Conservation (phyloP, 2,329 filamentous ascomycete species). For the Sarocladium oryzae region DNA sequence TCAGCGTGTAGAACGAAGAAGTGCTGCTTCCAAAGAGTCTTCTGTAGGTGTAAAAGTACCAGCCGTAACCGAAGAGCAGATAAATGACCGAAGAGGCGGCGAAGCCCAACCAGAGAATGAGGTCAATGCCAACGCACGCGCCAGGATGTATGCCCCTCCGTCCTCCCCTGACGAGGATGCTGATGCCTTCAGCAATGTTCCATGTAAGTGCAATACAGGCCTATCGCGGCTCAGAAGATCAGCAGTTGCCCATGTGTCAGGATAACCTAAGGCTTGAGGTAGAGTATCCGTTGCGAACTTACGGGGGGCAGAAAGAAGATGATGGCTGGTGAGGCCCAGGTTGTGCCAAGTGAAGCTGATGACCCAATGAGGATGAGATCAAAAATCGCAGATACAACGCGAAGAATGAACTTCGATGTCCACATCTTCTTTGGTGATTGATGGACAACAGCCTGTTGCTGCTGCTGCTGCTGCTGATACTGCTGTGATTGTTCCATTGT, state of each 20-base stretch:
- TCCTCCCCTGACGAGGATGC: conserved; percentile 10
- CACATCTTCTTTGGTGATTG: conserved; percentile 9
- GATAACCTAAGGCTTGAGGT: too few species aligned
- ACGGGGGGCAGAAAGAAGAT: conserved; percentile 10
- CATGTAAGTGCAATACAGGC: conserved; percentile 10
- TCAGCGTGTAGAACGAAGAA: background rate
- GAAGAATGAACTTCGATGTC: conserved; percentile 4
- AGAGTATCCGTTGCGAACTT: too few species aligned
- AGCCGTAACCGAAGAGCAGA: conserved; percentile 7
- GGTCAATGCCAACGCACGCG: conserved; percentile 12
- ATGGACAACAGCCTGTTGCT: background rate
- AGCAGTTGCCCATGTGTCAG: too few species aligned
- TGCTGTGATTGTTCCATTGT: background rate
- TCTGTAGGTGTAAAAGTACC: background rate
- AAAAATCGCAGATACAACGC: conserved; percentile 10
- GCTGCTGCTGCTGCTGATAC: background rate
- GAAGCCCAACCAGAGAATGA: conserved; percentile 13
- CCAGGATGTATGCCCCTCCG: conserved; percentile 14
- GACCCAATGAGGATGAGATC: conserved; percentile 10
- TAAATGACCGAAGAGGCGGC: conserved; percentile 1
- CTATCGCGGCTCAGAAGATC: background rate
- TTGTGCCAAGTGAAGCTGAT: background rate
- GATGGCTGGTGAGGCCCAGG: background rate
- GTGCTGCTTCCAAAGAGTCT: background rate
- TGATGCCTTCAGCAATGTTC: conserved; percentile 12